Conservation (phyloP, 2,329 filamentous ascomycete species). For the Sclerotinia minor region DNA sequence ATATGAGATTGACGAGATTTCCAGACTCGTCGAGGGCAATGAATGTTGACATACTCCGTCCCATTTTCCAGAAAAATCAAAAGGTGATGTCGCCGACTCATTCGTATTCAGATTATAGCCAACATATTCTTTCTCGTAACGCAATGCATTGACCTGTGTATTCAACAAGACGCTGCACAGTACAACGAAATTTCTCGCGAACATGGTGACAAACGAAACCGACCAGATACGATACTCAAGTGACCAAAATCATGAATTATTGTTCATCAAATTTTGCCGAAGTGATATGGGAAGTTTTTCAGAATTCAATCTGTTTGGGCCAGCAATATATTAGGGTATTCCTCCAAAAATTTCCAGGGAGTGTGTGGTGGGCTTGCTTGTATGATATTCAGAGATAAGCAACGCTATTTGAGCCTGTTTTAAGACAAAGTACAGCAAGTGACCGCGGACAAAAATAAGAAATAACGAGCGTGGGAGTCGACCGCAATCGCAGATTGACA, state of each 20-base stretch:
- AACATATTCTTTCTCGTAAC: slow-evolving; percentile 23
- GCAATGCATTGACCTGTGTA: slow-evolving; percentile 24
- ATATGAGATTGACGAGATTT: background rate
- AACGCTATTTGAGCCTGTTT: slow-evolving; percentile 6
- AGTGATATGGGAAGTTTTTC: slow-evolving; percentile 3
- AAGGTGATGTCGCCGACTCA: slow-evolving; percentile 52
- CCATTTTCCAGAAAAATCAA: slow-evolving; percentile 60
- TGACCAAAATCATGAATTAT: slow-evolving; percentile 24
- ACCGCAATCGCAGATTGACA: slow-evolving; percentile 25
- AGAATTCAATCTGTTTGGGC: background rate
- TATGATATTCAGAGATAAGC: slow-evolving; percentile 13
- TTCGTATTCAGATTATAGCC: slow-evolving; percentile 55
- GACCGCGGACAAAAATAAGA: slow-evolving; percentile 5
- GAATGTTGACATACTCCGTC: slow-evolving; percentile 33
- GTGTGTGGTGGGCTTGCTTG: slow-evolving; percentile 16
- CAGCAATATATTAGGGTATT: slow-evolving; percentile 15
- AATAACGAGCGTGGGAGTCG: slow-evolving; percentile 26
- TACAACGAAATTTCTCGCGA: slow-evolving; percentile 18
- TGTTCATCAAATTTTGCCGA: slow-evolving; percentile 10
- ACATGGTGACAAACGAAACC: slow-evolving; percentile 24
- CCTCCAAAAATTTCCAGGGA: slow-evolving; percentile 2
- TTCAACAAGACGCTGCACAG: slow-evolving; percentile 21
- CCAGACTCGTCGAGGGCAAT: background rate
- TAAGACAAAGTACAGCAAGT: slow-evolving; percentile 1
- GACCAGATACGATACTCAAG: slow-evolving; percentile 23